Conservation (phyloP, 148 eudicot species). For the Rhododendron henanense region DNA sequence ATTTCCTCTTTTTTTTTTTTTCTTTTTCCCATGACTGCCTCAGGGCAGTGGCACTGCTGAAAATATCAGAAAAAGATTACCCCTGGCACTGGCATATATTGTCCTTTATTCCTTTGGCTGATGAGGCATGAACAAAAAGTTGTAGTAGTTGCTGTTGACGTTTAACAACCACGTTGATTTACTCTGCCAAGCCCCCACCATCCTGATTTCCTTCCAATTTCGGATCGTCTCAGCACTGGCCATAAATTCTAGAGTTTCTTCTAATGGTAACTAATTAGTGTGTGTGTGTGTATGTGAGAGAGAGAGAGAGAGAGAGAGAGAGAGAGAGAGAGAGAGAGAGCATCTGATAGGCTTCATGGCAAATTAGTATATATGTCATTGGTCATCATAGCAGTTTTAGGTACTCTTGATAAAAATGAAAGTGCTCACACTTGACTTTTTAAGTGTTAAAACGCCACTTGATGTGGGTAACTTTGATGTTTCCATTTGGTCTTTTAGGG, state of each 20-base stretch:
- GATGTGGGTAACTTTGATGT: too few species aligned
- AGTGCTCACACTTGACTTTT: background rate
- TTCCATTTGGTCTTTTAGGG: too few species aligned
- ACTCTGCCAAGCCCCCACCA: slow-evolving; percentile 2
- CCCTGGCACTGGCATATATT: background rate
- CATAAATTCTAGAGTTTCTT: slow-evolving; percentile 20
- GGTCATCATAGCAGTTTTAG: background rate
- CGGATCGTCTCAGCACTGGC: background rate
- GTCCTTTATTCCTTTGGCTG: background rate
- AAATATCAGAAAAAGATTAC: background rate
- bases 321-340: too few species aligned
- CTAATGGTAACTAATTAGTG: background rate
- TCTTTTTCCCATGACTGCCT: too few species aligned
- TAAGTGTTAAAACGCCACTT: background rate
- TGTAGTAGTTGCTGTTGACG: slow-evolving; percentile 24
- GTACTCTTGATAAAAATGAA: background rate
- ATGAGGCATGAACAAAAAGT: background rate
- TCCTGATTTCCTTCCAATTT: slow-evolving; percentile 19
- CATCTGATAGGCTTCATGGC: too few species aligned
- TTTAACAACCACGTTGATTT: slow-evolving; percentile 19
- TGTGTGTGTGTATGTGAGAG: too few species aligned
- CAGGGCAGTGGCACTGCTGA: background rate
- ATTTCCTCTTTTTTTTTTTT: too few species aligned
- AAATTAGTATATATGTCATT: too few species aligned
- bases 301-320: too few species aligned